Evolutionary conservation across 83 land plant species (phyloP).

Genomic region (Thuja plicata): DNA sequence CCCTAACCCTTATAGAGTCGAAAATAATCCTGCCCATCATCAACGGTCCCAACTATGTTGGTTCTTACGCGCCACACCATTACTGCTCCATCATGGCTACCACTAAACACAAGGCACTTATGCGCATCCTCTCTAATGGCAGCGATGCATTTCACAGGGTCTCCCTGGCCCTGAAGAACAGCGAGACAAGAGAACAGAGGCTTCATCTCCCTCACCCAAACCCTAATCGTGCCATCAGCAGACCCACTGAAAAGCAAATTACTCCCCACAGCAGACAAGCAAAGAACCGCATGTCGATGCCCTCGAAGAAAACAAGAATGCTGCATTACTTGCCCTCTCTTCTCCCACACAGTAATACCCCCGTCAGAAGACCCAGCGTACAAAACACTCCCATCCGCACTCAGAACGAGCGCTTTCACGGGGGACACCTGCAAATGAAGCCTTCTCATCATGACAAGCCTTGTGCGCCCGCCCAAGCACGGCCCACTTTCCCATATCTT

Average conservation of each 20-base stretch:
- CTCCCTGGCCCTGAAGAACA: background rate
- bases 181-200: background rate
- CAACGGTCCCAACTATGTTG: too few species aligned
- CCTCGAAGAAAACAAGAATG: slow-evolving; percentile 17
- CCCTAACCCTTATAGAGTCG: too few species aligned
- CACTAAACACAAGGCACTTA: slow-evolving; percentile 18
- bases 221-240: slow-evolving; percentile 34
- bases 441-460: slow-evolving; percentile 24
- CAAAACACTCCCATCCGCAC: slow-evolving; percentile 15
- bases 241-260: slow-evolving; percentile 42
- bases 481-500: slow-evolving; percentile 33
- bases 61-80: slow-evolving; percentile 39
- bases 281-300: slow-evolving; percentile 36
- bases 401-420: slow-evolving; percentile 32
- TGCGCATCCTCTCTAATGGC: slow-evolving; percentile 7
- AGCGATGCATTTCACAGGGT: slow-evolving; percentile 2
- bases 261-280: slow-evolving; percentile 19
- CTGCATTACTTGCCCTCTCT: background rate
- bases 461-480: slow-evolving; percentile 12
- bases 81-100: slow-evolving; percentile 46
- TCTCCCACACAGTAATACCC: slow-evolving; percentile 26
- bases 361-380: slow-evolving; percentile 31
- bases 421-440: slow-evolving; percentile 24
- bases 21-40: too few species aligned
- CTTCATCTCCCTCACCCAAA: slow-evolving; percentile 20